phyloP scores from a whole-genome alignment of 2,329 filamentous ascomycete genomes.

The Colletotrichum falcatum region DNA sequence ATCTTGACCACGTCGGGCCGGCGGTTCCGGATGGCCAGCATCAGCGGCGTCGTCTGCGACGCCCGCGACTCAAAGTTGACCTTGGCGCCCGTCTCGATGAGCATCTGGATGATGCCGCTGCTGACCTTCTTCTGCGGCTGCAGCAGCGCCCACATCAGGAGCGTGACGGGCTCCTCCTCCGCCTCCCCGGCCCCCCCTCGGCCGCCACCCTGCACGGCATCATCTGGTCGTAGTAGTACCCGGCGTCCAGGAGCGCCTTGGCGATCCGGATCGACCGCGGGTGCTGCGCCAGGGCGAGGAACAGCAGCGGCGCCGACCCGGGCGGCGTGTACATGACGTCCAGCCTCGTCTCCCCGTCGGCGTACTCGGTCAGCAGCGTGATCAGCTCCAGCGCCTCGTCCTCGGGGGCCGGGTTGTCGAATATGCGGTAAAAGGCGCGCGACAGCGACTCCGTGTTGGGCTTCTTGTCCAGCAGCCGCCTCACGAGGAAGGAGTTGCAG shows the following conservation, averaged over 20 bases:
- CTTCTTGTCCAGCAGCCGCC: conserved; percentile 61
- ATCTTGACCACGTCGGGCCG: conserved; percentile 68
- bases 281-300: conserved; percentile 65
- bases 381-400: conserved; percentile 64
- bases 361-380: conserved; percentile 63
- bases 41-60: conserved; percentile 68
- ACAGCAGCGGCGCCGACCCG: conserved; percentile 60
- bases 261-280: conserved; percentile 67
- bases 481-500: conserved; percentile 62
- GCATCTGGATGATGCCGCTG: conserved; percentile 66
- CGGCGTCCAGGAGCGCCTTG: conserved; percentile 65
- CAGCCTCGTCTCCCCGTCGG: conserved; percentile 60
- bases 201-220: conserved; percentile 58
- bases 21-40: conserved; percentile 67
- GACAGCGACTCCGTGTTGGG: conserved; percentile 64
- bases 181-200: conserved; percentile 59
- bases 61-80: conserved; percentile 65
- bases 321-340: conserved; percentile 61
- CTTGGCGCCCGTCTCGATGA: conserved; percentile 67
- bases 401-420: conserved; percentile 63
- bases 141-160: conserved; percentile 71
- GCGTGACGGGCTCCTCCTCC: conserved; percentile 68
- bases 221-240: conserved; percentile 70
- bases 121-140: conserved; percentile 74
- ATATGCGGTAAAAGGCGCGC: conserved; percentile 66